A percentile compares a stretch with the other conserved stretches of the same genome.
These are phyloP conservation scores for Excoecaria agallocha DNA, from an alignment of 345 rosid species.

Conservation along the genomic window DNA sequence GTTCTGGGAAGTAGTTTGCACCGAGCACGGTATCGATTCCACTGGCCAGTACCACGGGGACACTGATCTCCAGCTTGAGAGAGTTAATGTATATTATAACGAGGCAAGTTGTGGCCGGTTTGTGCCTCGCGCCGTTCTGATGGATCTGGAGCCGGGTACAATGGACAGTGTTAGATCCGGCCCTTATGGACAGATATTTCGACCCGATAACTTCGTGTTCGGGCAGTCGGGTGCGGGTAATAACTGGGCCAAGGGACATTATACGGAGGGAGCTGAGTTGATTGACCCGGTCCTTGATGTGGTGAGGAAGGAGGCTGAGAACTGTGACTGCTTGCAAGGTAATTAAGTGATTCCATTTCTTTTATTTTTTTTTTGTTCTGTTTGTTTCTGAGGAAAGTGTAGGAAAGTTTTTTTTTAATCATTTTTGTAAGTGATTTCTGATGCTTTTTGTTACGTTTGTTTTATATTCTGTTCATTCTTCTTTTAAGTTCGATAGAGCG, in stretches of 20 bases:
- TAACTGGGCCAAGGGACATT: slow-evolving; percentile 88
- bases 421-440: background rate
- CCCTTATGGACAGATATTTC: slow-evolving; percentile 65
- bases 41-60: slow-evolving; percentile 69
- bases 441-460: background rate
- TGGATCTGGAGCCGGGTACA: slow-evolving; percentile 81
- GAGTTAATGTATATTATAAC: slow-evolving; percentile 72
- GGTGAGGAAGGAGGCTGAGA: slow-evolving; percentile 76
- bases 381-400: background rate
- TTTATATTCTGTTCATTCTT: background rate
- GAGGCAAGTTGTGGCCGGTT: slow-evolving; percentile 76
- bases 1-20: slow-evolving; percentile 82
- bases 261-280: slow-evolving; percentile 81
- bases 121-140: slow-evolving; percentile 70
- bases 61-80: slow-evolving; percentile 63
- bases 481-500: background rate
- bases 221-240: slow-evolving; percentile 84
- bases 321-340: slow-evolving; percentile 79
- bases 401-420: too few species aligned
- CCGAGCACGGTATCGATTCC: slow-evolving; percentile 76
- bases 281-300: slow-evolving; percentile 72
- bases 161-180: slow-evolving; percentile 82
- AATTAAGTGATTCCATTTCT: background rate
- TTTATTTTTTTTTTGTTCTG: too few species aligned
- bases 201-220: slow-evolving; percentile 74